A percentile compares a stretch with the other conserved stretches of the same genome.
phyloP scores from a whole-genome alignment of 2,329 filamentous ascomycete species.

The Penicillium concentricum region DNA sequence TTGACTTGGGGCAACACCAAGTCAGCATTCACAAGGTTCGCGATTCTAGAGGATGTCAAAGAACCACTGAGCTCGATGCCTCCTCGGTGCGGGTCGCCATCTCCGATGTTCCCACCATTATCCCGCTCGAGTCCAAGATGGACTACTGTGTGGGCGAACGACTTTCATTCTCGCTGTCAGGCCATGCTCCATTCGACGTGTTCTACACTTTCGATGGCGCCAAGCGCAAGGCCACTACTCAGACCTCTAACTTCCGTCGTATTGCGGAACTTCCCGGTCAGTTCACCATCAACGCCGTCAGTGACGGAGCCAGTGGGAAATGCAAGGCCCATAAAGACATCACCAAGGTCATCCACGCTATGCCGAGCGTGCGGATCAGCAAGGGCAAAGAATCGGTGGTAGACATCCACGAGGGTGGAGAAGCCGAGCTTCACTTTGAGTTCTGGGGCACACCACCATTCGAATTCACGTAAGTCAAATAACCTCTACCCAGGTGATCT shows the following conservation, averaged over 20 bases:
- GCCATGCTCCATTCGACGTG: conserved; percentile 87
- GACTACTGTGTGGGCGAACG: conserved; percentile 97
- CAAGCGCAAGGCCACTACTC: conserved; percentile 69
- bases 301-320: conserved; percentile 77
- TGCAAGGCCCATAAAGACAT: conserved; percentile 80
- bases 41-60: conserved; percentile 82
- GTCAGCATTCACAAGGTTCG: conserved; percentile 87
- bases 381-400: conserved; percentile 77
- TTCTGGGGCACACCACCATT: conserved; percentile 96
- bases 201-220: conserved; percentile 84
- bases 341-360: conserved; percentile 80
- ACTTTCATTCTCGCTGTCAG: conserved; percentile 86
- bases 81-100: conserved; percentile 87
- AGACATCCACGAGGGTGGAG: conserved; percentile 95
- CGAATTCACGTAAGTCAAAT: conserved; percentile 71
- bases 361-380: conserved; percentile 87
- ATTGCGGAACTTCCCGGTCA: conserved; percentile 87
- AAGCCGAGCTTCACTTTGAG: conserved; percentile 89
- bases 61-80: conserved; percentile 67
- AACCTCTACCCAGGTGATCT: not conserved
- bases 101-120: conserved; percentile 88
- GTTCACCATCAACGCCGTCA: conserved; percentile 82
- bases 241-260: conserved; percentile 81
- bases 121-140: conserved; percentile 75
- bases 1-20: conserved; percentile 85